phyloP scores from a whole-genome alignment of 1,284 basidiomycete genomes.

The Ganoderma meredithae region DNA sequence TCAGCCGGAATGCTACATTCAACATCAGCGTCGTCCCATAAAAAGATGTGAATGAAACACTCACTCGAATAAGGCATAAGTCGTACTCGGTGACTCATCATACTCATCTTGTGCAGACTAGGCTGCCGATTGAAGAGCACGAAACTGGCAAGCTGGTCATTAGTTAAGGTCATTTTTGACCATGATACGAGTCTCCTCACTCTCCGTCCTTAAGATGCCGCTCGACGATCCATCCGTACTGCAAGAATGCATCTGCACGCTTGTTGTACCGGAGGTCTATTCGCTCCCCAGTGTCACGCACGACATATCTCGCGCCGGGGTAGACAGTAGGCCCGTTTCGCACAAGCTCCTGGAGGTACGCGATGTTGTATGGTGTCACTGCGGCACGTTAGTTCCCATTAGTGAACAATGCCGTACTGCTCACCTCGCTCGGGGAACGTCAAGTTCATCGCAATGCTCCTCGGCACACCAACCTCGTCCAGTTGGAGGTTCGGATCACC shows the following conservation, averaged over 20 bases:
- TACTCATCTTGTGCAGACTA: constrained; percentile 99
- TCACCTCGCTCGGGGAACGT: constrained; percentile 96
- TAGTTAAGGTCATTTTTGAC: neutral
- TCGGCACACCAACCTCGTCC: constrained; percentile 98
- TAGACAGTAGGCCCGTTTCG: constrained; percentile 96
- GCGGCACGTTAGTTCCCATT: constrained; percentile 21
- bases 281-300: constrained; percentile 97
- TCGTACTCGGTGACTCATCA: constrained; percentile 99
- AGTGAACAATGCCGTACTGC: constrained; percentile 31
- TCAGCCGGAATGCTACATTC: constrained; percentile 87
- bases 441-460: constrained; percentile 96
- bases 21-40: constrained; percentile 38
- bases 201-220: constrained; percentile 98
- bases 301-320: constrained; percentile 97
- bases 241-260: constrained; percentile 96
- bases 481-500: constrained; percentile 98
- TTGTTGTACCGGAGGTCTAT: constrained; percentile 98
- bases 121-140: constrained; percentile 99
- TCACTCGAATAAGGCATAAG: constrained; percentile 98
- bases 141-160: constrained; percentile 58
- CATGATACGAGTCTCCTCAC: constrained; percentile 56
- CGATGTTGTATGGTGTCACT: constrained; percentile 99
- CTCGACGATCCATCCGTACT: constrained; percentile 99
- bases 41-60: constrained; percentile 43
- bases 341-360: constrained; percentile 95